Conservation (phyloP, 441 rosid species). For the Geranium incanum region DNA sequence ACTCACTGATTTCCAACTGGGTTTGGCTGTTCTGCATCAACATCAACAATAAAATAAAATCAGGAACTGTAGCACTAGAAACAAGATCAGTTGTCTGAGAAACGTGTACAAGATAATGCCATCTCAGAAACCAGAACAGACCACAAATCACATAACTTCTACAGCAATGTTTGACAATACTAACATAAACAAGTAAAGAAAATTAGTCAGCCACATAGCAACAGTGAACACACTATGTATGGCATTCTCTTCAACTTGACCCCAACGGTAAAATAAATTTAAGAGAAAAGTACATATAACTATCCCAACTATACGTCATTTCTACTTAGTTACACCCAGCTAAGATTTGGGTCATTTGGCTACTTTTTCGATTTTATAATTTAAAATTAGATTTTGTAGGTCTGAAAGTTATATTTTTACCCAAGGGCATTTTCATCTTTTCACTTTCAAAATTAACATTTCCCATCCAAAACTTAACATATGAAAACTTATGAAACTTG, state of each 20-base stretch:
- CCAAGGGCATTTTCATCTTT: not conserved
- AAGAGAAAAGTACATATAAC: too few species aligned
- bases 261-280: not conserved
- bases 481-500: too few species aligned
- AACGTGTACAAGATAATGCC: not conserved
- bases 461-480: too few species aligned
- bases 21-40: constrained; percentile 62
- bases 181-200: not conserved
- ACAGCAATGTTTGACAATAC: not conserved
- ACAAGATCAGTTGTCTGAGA: not conserved
- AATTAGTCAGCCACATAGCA: not conserved
- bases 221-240: not conserved
- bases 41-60: constrained; percentile 23
- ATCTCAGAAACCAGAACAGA: not conserved
- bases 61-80: not conserved
- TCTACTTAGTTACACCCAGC: too few species aligned
- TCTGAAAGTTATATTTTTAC: not conserved
- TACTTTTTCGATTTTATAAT: too few species aligned
- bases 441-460: too few species aligned
- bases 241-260: not conserved
- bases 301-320: too few species aligned
- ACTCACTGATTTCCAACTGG: constrained; percentile 77
- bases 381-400: too few species aligned
- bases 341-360: too few species aligned
- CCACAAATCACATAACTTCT: not conserved